Evolutionary conservation across 345 rosid species (phyloP), one percentile per base, ranked within the genome.

Genomic region (Melastoma malabathricum): DNA sequence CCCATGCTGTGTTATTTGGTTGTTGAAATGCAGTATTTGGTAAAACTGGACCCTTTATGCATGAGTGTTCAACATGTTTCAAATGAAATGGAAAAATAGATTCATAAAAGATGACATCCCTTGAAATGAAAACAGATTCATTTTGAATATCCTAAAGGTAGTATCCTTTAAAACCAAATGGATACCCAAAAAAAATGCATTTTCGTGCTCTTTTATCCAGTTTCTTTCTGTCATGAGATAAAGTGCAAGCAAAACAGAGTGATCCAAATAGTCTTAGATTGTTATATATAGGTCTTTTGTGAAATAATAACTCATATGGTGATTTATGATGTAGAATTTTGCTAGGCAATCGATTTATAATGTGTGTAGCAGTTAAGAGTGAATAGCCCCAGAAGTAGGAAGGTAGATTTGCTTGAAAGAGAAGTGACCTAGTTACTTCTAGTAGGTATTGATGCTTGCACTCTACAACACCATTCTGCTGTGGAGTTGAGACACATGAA

Each of bases 391-490:
- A 46, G 8, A 51, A 48, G 0, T 15, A 5, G 0, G 18, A 15
- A 0, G 70, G 52, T 0, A 60, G 3, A 1, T 18, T 45, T 1
- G 25, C 49, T 25, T 27, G 51, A 12, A 66, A 51, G 0, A 10
- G 29, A 0, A 61, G 10, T 1, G 56, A 51, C 25, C 48, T 0
- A 2, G 51, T 47, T 3, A 61, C 44, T 5, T 67, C 34, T 0
- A 67, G 41, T 3, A 67, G 19, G 16, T 66, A 48, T 0, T 15
- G 10, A 16, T 60, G 58, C 7, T 66, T 66, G 7, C 59, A 9
- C 13, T 61, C 59, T 0, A 20, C 46, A 0, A 15, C 9, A 15
- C 63, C 45, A 46, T 61, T 66, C 29, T 66, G 44, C 43, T 57
- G 52, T 4, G 44, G 59, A 1, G 59, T 56, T 0, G 20, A 31